These are phyloP conservation scores for Colletotrichum phormii DNA, from an alignment of 2,329 filamentous ascomycete genomes.

Conservation along the genomic window DNA sequence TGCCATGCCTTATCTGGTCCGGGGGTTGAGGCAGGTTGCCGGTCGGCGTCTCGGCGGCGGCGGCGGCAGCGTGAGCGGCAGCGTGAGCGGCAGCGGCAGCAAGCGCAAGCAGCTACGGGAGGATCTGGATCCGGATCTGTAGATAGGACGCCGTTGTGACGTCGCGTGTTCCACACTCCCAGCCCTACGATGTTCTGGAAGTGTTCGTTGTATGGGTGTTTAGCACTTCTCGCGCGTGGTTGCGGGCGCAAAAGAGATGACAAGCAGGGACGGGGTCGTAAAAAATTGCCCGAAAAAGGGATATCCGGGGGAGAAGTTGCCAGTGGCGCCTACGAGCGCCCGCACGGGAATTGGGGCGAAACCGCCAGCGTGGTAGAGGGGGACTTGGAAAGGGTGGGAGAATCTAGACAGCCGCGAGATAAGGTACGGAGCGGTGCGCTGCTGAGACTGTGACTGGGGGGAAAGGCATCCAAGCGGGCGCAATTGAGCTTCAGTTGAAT, in stretches of 20 bases:
- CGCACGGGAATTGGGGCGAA: conserved; percentile 38
- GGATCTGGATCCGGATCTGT: conserved; percentile 31
- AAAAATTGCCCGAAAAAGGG: conserved; percentile 40
- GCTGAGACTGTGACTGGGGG: conserved; percentile 38
- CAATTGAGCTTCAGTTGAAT: conserved; percentile 38
- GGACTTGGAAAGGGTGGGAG: conserved; percentile 46
- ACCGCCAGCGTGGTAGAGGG: conserved; percentile 47
- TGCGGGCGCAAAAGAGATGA: conserved; percentile 48
- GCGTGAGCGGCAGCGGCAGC: neutral
- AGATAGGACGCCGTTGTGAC: conserved; percentile 49
- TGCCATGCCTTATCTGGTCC: conserved; percentile 64
- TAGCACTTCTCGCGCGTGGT: conserved; percentile 42
- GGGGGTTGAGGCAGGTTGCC: conserved; percentile 42
- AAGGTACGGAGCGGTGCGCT: conserved; percentile 36
- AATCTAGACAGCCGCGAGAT: conserved; percentile 39
- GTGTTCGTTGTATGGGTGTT: conserved; percentile 49
- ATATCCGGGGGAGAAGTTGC: conserved; percentile 38
- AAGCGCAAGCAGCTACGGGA: conserved; percentile 7
- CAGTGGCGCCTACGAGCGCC: conserved; percentile 43
- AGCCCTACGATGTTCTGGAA: conserved; percentile 40
- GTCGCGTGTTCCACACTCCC: conserved; percentile 43
- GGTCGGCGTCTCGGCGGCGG: conserved; percentile 49
- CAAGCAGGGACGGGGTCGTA: conserved; percentile 42
- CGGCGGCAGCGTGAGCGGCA: conserved; percentile 38
- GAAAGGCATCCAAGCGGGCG: conserved; percentile 38